Percentiles rank a stretch among this genome's conserved stretches.
These are phyloP conservation scores for Scheffersomyces illinoinensis DNA, from an alignment of 1,139 yeast species.

Conservation along the genomic window DNA sequence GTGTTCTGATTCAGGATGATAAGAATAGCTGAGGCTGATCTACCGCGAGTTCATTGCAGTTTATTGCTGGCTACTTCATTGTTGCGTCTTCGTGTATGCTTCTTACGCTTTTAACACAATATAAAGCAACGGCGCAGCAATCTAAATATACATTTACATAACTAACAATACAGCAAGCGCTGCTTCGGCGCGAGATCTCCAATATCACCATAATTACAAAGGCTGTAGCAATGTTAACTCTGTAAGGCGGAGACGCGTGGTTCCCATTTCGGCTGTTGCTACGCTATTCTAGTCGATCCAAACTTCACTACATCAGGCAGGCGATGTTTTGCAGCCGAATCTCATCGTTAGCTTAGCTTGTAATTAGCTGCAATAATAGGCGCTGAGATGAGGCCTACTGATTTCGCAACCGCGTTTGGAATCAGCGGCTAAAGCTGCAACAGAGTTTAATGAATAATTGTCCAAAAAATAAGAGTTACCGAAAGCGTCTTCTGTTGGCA, in stretches of 20 bases:
- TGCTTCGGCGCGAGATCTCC: neutral
- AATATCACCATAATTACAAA: too few species aligned
- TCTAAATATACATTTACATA: neutral
- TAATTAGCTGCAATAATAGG: neutral
- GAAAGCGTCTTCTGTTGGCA: too few species aligned
- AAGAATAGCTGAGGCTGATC: neutral
- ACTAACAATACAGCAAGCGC: neutral
- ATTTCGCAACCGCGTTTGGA: neutral
- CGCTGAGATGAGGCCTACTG: neutral
- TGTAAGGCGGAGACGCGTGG: neutral
- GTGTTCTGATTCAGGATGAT: too few species aligned
- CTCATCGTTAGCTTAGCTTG: neutral
- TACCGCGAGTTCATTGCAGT: neutral
- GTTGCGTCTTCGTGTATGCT: neutral
- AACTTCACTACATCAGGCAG: neutral
- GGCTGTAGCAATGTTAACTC: neutral
- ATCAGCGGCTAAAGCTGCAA: too few species aligned
- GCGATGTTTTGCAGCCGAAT: neutral
- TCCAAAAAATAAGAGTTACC: too few species aligned
- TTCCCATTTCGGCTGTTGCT: neutral
- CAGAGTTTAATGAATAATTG: too few species aligned
- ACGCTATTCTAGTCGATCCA: neutral
- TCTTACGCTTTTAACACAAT: neutral
- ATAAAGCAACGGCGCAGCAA: neutral
- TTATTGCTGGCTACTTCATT: neutral